Evolutionary conservation across 2,329 filamentous ascomycete species (phyloP).

Genomic region (Hypocrella siamensis): DNA sequence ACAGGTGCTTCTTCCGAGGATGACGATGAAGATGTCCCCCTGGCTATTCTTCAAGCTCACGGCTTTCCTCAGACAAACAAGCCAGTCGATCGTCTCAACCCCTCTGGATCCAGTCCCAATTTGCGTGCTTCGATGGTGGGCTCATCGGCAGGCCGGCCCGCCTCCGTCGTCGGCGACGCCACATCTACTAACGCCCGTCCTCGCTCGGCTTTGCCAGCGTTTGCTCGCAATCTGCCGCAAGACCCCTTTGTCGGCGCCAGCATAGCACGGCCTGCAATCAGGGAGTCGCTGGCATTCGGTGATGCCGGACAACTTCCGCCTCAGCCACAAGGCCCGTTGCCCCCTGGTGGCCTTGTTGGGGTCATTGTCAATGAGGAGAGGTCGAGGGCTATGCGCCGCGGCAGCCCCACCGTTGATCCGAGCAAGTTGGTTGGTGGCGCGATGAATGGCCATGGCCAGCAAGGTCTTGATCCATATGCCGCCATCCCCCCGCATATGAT

Average conservation of each 20-base stretch:
- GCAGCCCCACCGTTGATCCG: conserved; percentile 53
- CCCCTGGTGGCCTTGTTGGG: conserved; percentile 68
- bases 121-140: conserved; percentile 39
- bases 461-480: conserved; percentile 29
- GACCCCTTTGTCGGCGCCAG: conserved; percentile 76
- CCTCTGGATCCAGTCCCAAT: conserved; percentile 56
- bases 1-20: conserved; percentile 57
- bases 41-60: conserved; percentile 76
- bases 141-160: conserved; percentile 31
- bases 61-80: conserved; percentile 71
- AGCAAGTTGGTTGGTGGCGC: conserved; percentile 19
- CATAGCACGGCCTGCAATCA: conserved; percentile 53
- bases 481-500: conserved; percentile 30
- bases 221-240: conserved; percentile 66
- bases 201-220: conserved; percentile 50
- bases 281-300: conserved; percentile 60
- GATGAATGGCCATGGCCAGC: conserved; percentile 20
- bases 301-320: conserved; percentile 28
- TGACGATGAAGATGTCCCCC: conserved; percentile 77
- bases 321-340: conserved; percentile 24
- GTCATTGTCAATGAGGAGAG: conserved; percentile 80
- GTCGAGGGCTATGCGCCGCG: conserved; percentile 59
- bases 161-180: conserved; percentile 36
- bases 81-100: conserved; percentile 52
- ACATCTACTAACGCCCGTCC: conserved; percentile 14